Percentiles rank a stretch among this genome's conserved stretches.
Evolutionary conservation across 805 yeast species (phyloP).

Genomic region (Metschnikowia orientalis): DNA sequence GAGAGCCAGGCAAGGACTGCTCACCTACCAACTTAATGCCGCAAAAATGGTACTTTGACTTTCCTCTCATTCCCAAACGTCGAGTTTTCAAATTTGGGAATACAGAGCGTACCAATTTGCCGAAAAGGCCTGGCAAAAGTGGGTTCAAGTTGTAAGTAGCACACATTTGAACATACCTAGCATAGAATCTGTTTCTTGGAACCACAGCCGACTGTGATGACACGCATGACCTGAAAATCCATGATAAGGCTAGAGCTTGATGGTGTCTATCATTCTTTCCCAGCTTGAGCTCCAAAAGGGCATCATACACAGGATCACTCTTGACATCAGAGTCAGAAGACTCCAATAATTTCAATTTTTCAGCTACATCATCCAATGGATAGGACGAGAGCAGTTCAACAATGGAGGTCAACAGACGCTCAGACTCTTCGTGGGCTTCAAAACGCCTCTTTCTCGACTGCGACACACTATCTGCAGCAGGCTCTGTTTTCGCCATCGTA

Average conservation of each 20-base stretch:
- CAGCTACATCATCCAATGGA: constrained; percentile 13
- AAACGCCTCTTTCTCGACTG: too few species aligned
- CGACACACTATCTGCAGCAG: too few species aligned
- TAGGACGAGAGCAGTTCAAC: constrained; percentile 6
- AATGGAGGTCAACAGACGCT: too few species aligned
- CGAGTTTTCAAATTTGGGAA: constrained; percentile 65
- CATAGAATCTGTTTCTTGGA: constrained; percentile 41
- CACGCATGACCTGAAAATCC: constrained; percentile 71
- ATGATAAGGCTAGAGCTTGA: constrained; percentile 78
- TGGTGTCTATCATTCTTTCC: constrained; percentile 50
- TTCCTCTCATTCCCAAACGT: constrained; percentile 77
- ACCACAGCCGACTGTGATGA: constrained; percentile 36
- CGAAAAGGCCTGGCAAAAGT: constrained; percentile 72
- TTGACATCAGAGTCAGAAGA: constrained; percentile 3
- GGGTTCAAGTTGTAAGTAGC: constrained; percentile 47
- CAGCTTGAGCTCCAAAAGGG: constrained; percentile 7
- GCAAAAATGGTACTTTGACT: constrained; percentile 81
- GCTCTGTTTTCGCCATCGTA: too few species aligned
- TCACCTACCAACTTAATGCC: constrained; percentile 48
- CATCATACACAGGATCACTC: constrained; percentile 9
- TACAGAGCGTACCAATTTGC: constrained; percentile 38
- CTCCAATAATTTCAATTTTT: constrained; percentile 12
- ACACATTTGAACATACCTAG: constrained; percentile 38
- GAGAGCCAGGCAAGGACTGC: constrained; percentile 17
- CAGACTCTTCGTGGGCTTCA: too few species aligned